phyloP scores from a whole-genome alignment of 2,329 filamentous ascomycete genomes.

The Penicillium sp. region DNA sequence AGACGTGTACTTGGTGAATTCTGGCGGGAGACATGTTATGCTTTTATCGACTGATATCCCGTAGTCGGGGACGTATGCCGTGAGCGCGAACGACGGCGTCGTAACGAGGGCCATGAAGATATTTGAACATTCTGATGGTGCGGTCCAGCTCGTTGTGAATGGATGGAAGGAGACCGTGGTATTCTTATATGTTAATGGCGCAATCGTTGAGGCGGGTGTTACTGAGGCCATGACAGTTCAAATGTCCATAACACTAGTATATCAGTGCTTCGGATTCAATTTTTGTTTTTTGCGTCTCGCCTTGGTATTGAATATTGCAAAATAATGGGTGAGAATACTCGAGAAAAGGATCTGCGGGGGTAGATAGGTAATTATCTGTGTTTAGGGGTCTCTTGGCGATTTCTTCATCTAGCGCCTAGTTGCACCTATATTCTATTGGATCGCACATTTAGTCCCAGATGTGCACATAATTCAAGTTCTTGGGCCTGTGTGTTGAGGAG shows the following conservation, averaged over 20 bases:
- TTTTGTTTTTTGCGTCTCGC: no score
- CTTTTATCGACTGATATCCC: neutral
- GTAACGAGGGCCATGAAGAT: neutral
- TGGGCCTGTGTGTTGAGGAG: no score
- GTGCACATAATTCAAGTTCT: neutral
- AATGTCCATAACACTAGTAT: neutral
- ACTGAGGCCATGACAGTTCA: neutral
- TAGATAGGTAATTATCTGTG: neutral
- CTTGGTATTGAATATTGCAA: no score
- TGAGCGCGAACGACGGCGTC: neutral
- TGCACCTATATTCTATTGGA: no score
- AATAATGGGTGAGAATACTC: neutral
- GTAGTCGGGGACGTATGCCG: neutral
- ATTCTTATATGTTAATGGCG: neutral
- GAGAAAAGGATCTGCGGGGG: neutral
- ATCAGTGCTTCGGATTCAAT: no score
- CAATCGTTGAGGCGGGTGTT: neutral
- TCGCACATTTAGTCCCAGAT: no score
- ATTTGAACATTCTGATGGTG: neutral
- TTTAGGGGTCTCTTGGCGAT: neutral
- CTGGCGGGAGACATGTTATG: neutral
- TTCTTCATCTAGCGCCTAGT: neutral
- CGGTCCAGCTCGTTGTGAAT: neutral
- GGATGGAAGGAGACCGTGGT: neutral
- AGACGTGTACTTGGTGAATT: neutral